phyloP scores from a whole-genome alignment of 2,329 filamentous ascomycete genomes.

The Fusarium nygamai region DNA sequence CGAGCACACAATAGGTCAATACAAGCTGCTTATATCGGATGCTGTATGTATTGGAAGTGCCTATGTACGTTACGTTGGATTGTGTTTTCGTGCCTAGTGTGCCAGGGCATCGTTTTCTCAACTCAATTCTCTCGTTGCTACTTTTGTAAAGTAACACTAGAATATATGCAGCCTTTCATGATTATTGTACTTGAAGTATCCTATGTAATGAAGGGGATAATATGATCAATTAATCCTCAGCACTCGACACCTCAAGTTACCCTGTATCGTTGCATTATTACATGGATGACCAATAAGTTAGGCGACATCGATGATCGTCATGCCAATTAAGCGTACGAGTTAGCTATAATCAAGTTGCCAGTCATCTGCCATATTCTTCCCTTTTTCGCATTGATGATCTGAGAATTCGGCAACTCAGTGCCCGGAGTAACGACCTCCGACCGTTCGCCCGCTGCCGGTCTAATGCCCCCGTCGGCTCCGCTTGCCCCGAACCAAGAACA shows the following conservation, averaged over 20 bases:
- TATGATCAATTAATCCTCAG: rapidly evolving
- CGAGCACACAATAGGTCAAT: neutral
- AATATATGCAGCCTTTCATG: rapidly evolving
- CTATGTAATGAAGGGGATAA: rapidly evolving
- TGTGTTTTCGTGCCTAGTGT: too few species aligned
- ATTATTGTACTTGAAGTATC: rapidly evolving
- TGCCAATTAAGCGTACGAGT: neutral
- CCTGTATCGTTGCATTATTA: rapidly evolving
- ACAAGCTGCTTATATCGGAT: too few species aligned
- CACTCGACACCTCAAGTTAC: neutral
- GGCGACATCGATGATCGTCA: rapidly evolving
- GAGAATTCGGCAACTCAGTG: neutral
- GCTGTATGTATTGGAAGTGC: too few species aligned
- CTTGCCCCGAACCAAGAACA: constrained; percentile 1
- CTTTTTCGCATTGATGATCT: neutral
- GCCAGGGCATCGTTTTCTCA: too few species aligned
- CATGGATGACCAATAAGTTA: neutral
- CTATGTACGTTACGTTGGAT: too few species aligned
- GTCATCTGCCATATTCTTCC: neutral
- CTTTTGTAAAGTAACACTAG: rapidly evolving
- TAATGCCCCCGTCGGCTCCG: constrained; percentile 9
- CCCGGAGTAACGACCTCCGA: neutral
- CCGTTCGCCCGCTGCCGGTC: neutral
- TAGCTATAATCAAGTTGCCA: rapidly evolving
- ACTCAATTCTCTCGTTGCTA: rapidly evolving